phyloP scores from a whole-genome alignment of 192 early-diverging fungal species.

The Entophlyctis luteolus region DNA sequence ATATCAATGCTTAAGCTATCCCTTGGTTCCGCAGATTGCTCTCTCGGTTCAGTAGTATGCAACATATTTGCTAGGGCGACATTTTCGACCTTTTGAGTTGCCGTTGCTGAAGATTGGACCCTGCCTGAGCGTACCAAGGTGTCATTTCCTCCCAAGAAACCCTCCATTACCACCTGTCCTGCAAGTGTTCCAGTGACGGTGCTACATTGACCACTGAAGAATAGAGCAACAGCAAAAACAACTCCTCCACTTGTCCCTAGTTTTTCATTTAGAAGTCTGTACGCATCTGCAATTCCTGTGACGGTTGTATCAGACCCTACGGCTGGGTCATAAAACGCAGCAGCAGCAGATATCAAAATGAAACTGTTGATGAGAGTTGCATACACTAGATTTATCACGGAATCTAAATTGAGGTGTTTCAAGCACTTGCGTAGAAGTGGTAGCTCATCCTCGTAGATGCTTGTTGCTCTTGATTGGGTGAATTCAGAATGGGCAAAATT shows the following conservation, averaged over 20 bases:
- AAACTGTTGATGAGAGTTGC: constrained; percentile 66
- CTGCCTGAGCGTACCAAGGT: neutral
- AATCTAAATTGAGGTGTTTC: constrained; percentile 17
- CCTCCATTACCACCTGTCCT: constrained; percentile 70
- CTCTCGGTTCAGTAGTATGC: neutral
- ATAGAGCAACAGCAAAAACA: constrained; percentile 64
- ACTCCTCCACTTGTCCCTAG: constrained; percentile 32
- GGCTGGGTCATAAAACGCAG: constrained; percentile 56
- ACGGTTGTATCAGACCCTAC: neutral
- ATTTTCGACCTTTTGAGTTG: neutral
- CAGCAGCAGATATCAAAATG: constrained; percentile 66
- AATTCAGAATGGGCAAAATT: neutral
- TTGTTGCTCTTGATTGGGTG: neutral
- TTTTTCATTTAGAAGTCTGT: constrained; percentile 51
- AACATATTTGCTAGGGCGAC: neutral
- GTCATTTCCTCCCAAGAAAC: constrained; percentile 47
- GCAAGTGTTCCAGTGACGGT: constrained; percentile 72
- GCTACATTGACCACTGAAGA: constrained; percentile 65
- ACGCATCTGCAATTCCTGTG: constrained; percentile 43
- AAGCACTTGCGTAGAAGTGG: neutral
- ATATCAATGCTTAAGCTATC: neutral
- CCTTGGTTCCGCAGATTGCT: neutral
- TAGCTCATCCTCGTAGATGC: neutral
- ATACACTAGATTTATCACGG: constrained; percentile 45
- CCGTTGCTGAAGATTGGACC: neutral